Evolutionary conservation across 768 basidiomycete species (phyloP), one percentile per base, ranked within the genome.

Genomic region (Suillus brevipes): DNA sequence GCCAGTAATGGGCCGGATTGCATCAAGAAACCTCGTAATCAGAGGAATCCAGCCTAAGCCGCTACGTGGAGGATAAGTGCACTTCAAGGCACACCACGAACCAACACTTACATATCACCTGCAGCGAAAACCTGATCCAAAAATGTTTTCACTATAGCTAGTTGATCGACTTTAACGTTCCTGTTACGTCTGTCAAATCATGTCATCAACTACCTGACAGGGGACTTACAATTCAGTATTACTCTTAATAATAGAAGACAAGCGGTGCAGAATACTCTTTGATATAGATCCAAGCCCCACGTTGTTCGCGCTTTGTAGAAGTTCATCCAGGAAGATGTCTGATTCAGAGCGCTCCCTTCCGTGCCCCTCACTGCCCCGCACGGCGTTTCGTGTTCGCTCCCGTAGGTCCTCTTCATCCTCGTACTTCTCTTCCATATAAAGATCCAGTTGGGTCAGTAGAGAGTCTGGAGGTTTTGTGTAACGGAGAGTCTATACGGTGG

Each of bases 321-420:
- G 74, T 52, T 91, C 89, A 40, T 87, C 83, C 40, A 92, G 71
- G 3, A 82, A 82, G 3, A 79, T 72, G 60, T 84, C 86, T 0
- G 85, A 83, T 37, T 89, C 88, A 2, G 84, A 84, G 5, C 71
- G 69, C 3, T 64, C 71, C 13, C 65, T 62, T 4, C 71, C 57
- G 40, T 66, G 74, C 23, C 66, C 69, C 23, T 65, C 62, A 58
- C 67, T 71, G 59, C 69, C 69, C 57, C 73, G 68, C 49, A 81
- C 74, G 42, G 76, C 72, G 62, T 69, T 77, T n/a, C 75, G 81
- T 43, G 85, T 80, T 42, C 87, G 84, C 67, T 95, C 89, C 45
- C 87, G 87, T 76, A 92, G 83, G 59, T 95, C 92, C 71, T 91
- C 89, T 73, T 93, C 91, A 72, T 97, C 95, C 70, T 96, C 94